Conservation (phyloP, 108 stramenopile species). For the Discostella stelligeroides region DNA sequence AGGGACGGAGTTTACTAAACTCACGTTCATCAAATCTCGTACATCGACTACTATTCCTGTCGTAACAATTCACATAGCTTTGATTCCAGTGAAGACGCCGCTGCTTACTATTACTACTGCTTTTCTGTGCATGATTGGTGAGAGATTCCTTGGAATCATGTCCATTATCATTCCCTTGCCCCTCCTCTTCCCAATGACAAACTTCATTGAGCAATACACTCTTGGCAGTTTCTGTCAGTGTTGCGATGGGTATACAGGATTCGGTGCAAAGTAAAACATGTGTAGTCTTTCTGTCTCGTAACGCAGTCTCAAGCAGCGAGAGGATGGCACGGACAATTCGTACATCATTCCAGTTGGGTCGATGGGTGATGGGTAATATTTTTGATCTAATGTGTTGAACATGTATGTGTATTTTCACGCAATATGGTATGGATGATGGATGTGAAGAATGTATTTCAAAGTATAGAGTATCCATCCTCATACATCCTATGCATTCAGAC, state of each 20-base stretch:
- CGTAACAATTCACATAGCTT: conserved; percentile 51
- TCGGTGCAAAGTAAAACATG: conserved; percentile 59
- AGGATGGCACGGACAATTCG: conserved; percentile 55
- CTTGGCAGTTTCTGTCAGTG: conserved; percentile 36
- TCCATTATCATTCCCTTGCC: not conserved
- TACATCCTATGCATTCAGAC: not conserved
- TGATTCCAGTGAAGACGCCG: conserved; percentile 28
- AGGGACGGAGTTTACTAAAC: not conserved
- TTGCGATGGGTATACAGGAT: conserved; percentile 52
- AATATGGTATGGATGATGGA: too few species aligned
- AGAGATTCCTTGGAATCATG: not conserved
- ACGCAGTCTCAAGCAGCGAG: conserved; percentile 38
- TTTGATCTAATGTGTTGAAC: conserved; percentile 44
- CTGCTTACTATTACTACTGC: not conserved
- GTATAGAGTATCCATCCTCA: not conserved
- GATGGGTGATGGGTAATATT: conserved; percentile 40
- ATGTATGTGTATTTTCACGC: not conserved
- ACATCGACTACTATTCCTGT: conserved; percentile 38
- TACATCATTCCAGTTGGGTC: conserved; percentile 60
- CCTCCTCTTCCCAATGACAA: conserved; percentile 30
- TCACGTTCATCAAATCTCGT: conserved; percentile 61
- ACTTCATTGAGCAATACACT: conserved; percentile 35
- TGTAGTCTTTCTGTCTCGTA: conserved; percentile 38
- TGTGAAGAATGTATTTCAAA: not conserved
- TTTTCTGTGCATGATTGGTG: not conserved